Base-by-base conservation (phyloP, 805 yeast genomes). In the Cyberlindnera petersonii region DNA sequence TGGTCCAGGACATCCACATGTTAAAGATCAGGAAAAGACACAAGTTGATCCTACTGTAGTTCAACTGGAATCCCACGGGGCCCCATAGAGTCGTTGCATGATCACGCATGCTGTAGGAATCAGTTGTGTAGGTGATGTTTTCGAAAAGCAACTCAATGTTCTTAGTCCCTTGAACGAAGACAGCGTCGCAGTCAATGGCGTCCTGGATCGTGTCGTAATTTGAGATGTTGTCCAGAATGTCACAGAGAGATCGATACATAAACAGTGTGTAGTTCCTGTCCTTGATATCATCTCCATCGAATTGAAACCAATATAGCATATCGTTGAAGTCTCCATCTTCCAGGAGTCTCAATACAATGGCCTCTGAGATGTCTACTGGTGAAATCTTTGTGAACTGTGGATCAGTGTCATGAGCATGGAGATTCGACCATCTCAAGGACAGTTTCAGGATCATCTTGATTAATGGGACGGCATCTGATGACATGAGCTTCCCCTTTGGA, bases 171-270 rank as follows among this genome's bases (percentile, higher is more conserved):
- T 40, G 33, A 1, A 28, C 9, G 9, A 42, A 38, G 9, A 38
- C 22, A 20, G 37, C 37, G 17, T 27, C 34, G 5, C 20, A 26
- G 18, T 29, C 37, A 24, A 35, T 21, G 11, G 23, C 13, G 6
- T 31, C 36, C 13, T 44, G 35, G 16, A 49, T 36, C 8, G 26
- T 19, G 20, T 49, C 8, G 51, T 47, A 6, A 54, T 24, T 16
- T 49, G 52, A 2, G 45, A n/a, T n/a, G n/a, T n/a, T n/a, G n/a
- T n/a, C 48, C 21, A 55, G 24, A 6, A 37, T 32, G 22, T 33
- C 13, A 1, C 35, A 16, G 1, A 49, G n/a, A 5, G 39, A 17
- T 11, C 46, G 37, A 10, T 33, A 31, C 27, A 47, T 26, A 2
- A 46, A 15, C 6, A 30, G 7, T 0, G 39, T 18, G 15, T 39